Conservation (phyloP, 345 rosid genomes). For the Acer yangbiense region DNA sequence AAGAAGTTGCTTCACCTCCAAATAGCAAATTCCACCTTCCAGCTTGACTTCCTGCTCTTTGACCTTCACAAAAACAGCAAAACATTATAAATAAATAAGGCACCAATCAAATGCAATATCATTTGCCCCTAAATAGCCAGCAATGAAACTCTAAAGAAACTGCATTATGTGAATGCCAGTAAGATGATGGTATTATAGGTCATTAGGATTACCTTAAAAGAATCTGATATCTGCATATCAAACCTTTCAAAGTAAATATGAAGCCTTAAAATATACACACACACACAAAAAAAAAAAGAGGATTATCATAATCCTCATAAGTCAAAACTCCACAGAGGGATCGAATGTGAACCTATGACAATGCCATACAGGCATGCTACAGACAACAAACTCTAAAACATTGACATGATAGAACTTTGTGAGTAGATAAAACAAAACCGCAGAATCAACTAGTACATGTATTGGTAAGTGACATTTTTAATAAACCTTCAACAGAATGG, state of each 20-base stretch:
- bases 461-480: no score
- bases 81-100: background rate
- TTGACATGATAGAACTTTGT: conserved; percentile 2
- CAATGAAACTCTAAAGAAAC: background rate
- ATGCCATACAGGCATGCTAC: background rate
- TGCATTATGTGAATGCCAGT: background rate
- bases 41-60: conserved; percentile 40
- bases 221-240: background rate
- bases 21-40: conserved; percentile 59
- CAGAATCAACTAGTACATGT: background rate
- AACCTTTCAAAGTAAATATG: background rate
- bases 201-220: background rate
- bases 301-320: background rate
- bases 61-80: conserved; percentile 39
- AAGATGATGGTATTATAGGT: background rate
- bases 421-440: background rate
- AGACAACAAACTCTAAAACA: background rate
- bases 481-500: no score
- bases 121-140: background rate
- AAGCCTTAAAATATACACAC: no score
- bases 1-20: conserved; percentile 84
- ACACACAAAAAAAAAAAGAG: no score
- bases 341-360: background rate
- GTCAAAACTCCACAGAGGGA: background rate
- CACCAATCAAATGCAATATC: conserved; percentile 6